phyloP scores from a whole-genome alignment of 116 monocot genomes.

The Trichopus zeylanicus region DNA sequence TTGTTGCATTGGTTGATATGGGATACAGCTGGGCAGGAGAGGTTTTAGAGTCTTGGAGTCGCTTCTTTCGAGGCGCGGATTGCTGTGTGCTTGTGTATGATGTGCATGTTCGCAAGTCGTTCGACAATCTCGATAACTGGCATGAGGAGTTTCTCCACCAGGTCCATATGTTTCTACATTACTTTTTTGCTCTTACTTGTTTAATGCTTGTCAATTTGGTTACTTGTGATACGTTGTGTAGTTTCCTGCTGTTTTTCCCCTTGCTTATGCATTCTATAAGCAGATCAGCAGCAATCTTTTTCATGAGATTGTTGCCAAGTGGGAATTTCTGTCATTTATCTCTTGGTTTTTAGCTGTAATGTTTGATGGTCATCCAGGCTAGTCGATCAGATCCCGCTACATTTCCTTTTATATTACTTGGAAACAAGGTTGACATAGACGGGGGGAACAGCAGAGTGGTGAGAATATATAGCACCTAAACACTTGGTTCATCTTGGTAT shows the following conservation, averaged over 20 bases:
- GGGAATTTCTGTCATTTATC: neutral
- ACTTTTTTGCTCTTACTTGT: neutral
- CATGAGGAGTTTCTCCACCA: constrained; percentile 46
- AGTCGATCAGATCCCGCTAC: neutral
- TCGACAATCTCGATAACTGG: constrained; percentile 51
- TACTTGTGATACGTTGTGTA: too few species aligned
- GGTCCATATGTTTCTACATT: constrained; percentile 2
- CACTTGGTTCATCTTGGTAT: neutral
- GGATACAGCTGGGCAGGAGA: constrained; percentile 68
- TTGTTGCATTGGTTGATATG: constrained; percentile 34
- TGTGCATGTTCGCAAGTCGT: constrained; percentile 45
- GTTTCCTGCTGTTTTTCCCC: too few species aligned
- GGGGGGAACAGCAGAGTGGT: constrained; percentile 94
- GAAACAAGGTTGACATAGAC: constrained; percentile 89
- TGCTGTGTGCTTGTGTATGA: constrained; percentile 64
- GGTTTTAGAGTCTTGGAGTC: constrained; percentile 47
- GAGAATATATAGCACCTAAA: constrained; percentile 6
- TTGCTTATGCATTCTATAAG: neutral
- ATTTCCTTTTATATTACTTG: constrained; percentile 32
- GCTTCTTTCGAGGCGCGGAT: constrained; percentile 55
- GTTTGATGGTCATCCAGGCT: neutral
- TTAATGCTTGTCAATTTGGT: neutral
- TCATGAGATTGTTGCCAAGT: too few species aligned
- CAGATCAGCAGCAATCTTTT: too few species aligned
- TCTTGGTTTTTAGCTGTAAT: neutral